Percentiles rank a stretch among this genome's conserved stretches.
These are phyloP conservation scores for Phytophthora quininea DNA, from an alignment of 352 stramenopile species.

Conservation along the genomic window DNA sequence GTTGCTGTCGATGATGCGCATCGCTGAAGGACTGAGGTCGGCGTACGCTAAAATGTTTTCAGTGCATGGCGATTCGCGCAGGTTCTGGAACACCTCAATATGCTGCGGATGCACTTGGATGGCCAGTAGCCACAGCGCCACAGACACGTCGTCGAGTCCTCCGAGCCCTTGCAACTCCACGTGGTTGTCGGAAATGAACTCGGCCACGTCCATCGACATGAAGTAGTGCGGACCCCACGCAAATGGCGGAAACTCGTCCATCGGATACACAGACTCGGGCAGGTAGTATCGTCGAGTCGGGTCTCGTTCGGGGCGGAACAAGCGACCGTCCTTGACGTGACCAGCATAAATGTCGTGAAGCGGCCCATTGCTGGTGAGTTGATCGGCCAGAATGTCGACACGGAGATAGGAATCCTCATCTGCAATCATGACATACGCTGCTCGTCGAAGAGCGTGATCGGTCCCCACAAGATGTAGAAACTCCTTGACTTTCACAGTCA, in stretches of 20 bases:
- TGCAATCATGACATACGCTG: slow-evolving; percentile 56
- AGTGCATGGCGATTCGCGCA: slow-evolving; percentile 44
- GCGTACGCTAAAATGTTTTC: slow-evolving; percentile 51
- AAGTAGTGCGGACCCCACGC: slow-evolving; percentile 62
- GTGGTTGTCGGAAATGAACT: slow-evolving; percentile 55
- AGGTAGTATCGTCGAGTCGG: slow-evolving; percentile 46
- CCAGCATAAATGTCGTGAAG: slow-evolving; percentile 36
- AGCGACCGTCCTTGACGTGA: slow-evolving; percentile 26
- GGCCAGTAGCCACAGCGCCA: slow-evolving; percentile 64
- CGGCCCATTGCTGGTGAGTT: slow-evolving; percentile 16
- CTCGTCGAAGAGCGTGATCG: slow-evolving; percentile 21
- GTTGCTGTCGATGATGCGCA: slow-evolving; percentile 62
- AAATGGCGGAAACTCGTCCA: slow-evolving; percentile 54
- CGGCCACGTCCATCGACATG: slow-evolving; percentile 55
- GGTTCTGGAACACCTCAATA: slow-evolving; percentile 45
- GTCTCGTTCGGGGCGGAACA: slow-evolving; percentile 37
- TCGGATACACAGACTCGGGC: slow-evolving; percentile 45
- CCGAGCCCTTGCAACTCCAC: slow-evolving; percentile 45
- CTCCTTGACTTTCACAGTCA: slow-evolving; percentile 64
- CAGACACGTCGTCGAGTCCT: slow-evolving; percentile 63
- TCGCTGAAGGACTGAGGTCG: slow-evolving; percentile 44
- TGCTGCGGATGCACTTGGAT: slow-evolving; percentile 64
- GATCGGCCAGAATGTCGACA: slow-evolving; percentile 14
- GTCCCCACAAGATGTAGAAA: slow-evolving; percentile 51
- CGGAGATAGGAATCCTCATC: slow-evolving; percentile 65